Base-by-base conservation (phyloP, 169 alveolate species). In the Plasmodium malariae region DNA sequence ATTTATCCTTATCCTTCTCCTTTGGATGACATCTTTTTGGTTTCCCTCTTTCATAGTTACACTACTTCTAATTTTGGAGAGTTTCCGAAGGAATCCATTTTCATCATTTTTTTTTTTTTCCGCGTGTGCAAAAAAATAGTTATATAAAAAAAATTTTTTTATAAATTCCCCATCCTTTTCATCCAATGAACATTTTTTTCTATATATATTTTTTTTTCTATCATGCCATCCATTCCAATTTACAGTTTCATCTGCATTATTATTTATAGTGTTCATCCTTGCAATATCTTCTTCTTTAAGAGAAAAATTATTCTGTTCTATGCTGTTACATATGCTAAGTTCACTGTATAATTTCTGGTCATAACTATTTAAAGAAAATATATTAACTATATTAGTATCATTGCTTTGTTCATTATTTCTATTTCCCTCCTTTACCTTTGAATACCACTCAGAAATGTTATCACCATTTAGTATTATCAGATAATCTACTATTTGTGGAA, bases 381-480 rank as follows among this genome's bases (percentile, higher is more conserved):
- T 71, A 43, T 7, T 14, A 12, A 21, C 34, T 0, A 34, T 28
- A 55, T 71, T 32, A 34, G 37, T 68, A 26, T 24, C 14, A 51
- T 67, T 48, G 9, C 24, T 6, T 32, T 11, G 14, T 3, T 40
- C 45, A 60, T 62, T 32, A 36, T 17, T 24, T n/a, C 40, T 37
- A 49, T 40, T 54, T 54, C 45, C 88, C 40, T 74, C 78, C 17
- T 36, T 43, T 1, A 5, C 7, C 17, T 24, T 24, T 17, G 43
- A 4, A 55, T 36, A 40, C 89, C 89, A 78, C 55, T 78, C 89
- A 0, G 49, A 78, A 32, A 78, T 12, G 36, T 54, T n/a, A 54
- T 54, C 48, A 11, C 65, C 76, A 78, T 63, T 78, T 6, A 49
- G 55, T 40, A 78, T 36, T 65, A 78, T 54, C 40, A 63, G 63